Conservation (phyloP, 1,284 basidiomycete species). For the Ganoderma sp. region DNA sequence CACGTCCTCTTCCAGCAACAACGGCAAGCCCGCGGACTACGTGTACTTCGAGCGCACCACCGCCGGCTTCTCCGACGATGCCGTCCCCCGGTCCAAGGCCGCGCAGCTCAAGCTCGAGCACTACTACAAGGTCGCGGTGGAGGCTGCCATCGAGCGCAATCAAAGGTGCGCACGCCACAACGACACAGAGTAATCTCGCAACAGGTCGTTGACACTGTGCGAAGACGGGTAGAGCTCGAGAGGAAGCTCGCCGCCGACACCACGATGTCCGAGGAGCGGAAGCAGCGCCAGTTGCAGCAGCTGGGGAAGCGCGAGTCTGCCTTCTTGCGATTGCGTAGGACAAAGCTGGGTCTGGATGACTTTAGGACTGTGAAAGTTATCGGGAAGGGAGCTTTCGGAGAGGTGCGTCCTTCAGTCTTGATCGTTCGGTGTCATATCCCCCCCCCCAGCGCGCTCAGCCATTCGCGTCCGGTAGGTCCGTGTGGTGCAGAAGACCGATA, state of each 20-base stretch:
- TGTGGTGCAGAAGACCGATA: slow-evolving; percentile 96
- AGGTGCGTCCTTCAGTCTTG: slow-evolving; percentile 55
- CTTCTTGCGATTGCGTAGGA: slow-evolving; percentile 89
- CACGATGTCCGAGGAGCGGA: slow-evolving; percentile 79
- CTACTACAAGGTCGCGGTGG: slow-evolving; percentile 95
- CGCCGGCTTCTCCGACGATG: slow-evolving; percentile 83
- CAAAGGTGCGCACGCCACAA: slow-evolving; percentile 49
- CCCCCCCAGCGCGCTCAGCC: slow-evolving; percentile 17
- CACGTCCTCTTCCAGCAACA: slow-evolving; percentile 26
- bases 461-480: slow-evolving; percentile 65
- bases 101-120: slow-evolving; percentile 98
- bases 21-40: slow-evolving; percentile 67
- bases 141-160: slow-evolving; percentile 83
- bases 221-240: slow-evolving; percentile 91
- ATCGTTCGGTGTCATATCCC: too few species aligned
- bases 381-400: slow-evolving; percentile 98
- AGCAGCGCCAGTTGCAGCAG: slow-evolving; percentile 89
- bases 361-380: slow-evolving; percentile 99
- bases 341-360: slow-evolving; percentile 91
- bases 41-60: slow-evolving; percentile 96
- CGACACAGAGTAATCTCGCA: background rate
- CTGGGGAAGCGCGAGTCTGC: slow-evolving; percentile 92
- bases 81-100: slow-evolving; percentile 90
- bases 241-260: slow-evolving; percentile 81
- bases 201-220: slow-evolving; percentile 21